Evolutionary conservation across 805 yeast genomes (phyloP), one percentile per base, ranked within the genome.

Genomic region (Candida corydali): DNA sequence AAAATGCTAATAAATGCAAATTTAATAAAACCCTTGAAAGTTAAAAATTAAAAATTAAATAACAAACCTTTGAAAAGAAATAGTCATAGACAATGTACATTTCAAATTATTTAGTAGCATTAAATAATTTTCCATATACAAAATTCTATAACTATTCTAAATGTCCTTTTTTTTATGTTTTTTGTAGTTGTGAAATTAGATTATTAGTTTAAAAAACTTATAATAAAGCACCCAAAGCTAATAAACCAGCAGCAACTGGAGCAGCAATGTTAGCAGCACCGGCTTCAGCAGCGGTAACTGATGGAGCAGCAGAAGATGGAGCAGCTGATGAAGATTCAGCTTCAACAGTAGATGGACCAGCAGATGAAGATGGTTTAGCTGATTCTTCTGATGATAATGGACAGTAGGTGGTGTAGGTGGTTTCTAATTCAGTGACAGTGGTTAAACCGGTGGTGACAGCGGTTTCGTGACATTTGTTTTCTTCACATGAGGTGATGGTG

Each of bases 401-500:
- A 27, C 46, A 44, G 38, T 41, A 32, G 19, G 36, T 26, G 20
- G 31, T 40, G 32, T 26, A 19, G 17, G 40, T 37, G 20, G 47
- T 57, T 33, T 44, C 45, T 34, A 49, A 47, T 38, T 51, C 54
- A 40, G 63, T 60, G 41, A 61, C 55, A 33, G 65, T 59, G 47
- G 64, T 60, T 29, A 59, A 41, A 52, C 65, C 66, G 32, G 68
- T 62, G 46, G 65, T 60, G 36, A 54, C 59, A 25, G 57, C 50
- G 16, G 36, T 43, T 26, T 49, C 43, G 12, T 41, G 29, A 20
- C 71, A 65, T 40, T 43, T 48, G 51, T 61, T 34, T 41, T 52
- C 54, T n/a, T 54, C 46, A 49, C 71, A 65, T 29, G 66, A 58
- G 32, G 69, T 61, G 48, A 61, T 50, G 44, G 68, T 61, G 31